Base-by-base conservation (phyloP, 2,329 filamentous ascomycete genomes). In the Cladosporium halotolerans region DNA sequence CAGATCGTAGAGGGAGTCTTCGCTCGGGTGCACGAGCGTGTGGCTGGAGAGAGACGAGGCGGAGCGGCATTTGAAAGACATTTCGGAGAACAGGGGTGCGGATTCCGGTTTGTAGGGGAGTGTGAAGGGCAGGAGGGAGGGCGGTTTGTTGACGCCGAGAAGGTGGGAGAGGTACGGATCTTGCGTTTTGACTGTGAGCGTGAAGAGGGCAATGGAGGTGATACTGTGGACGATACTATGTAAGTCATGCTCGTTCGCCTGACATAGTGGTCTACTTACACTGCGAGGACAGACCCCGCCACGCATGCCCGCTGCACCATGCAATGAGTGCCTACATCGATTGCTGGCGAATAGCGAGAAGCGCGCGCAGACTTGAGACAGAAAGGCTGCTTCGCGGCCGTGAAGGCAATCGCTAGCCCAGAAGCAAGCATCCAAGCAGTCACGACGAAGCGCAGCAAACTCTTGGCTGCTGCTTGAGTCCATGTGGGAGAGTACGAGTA, bases 31-130 rank as follows among this genome's bases (percentile, higher is more conserved):
- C 0, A 53, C 34, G 9, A 59, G 46, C 3, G 57, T 61, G 28
- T 55, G 50, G 4, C 57, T 56, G 3, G 60, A 58, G 2, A 66
- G 56, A 0, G 63, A 62, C 3, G 57, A 56, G 1, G 63, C 62
- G 9, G 64, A 64, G 31, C 63, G 59, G 56, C 64, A 66, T 51
- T 66, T 63, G 57, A 66, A 65, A 3, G 64, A 65, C 60, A 64
- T 62, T n/a, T 65, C 60, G 9, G 62, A 65, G 51, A 48, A 57
- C 45, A 57, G 58, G 2, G 57, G 39, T 9, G 50, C 54, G 8
- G 57, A 45, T 10, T 45, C 23, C 16, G 56, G 55, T 19, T 57
- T 59, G 39, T 65, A 60, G 9, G 60, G 58, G 2, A 63, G 46
- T 16, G 47, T 57, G 2, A 62, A 49, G 1, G 60, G 60, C 14